These are phyloP conservation scores for Arctium minus DNA, from an alignment of 129 eudicot genomes.

Conservation along the genomic window DNA sequence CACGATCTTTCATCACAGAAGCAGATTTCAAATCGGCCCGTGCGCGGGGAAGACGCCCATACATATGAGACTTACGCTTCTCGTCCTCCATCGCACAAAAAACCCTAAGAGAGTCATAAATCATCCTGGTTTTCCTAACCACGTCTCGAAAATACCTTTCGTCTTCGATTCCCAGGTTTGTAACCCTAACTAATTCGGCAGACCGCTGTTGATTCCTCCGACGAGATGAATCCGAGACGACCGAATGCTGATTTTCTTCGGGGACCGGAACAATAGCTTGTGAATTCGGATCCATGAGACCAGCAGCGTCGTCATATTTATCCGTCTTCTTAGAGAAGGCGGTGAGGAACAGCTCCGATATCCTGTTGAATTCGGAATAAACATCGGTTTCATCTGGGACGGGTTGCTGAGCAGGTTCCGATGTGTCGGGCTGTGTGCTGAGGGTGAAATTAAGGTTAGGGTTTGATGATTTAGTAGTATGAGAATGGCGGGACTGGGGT, in stretches of 20 bases:
- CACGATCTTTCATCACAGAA: slow-evolving; percentile 49
- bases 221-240: slow-evolving; percentile 21
- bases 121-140: slow-evolving; percentile 50
- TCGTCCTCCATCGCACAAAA: slow-evolving; percentile 43
- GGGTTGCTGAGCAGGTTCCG: neutral
- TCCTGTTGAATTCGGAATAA: slow-evolving; percentile 41
- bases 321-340: slow-evolving; percentile 32
- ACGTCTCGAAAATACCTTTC: slow-evolving; percentile 42
- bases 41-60: slow-evolving; percentile 21
- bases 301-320: neutral
- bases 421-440: slow-evolving; percentile 5
- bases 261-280: slow-evolving; percentile 44
- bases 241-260: slow-evolving; percentile 6
- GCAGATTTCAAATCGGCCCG: slow-evolving; percentile 56
- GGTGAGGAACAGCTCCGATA: slow-evolving; percentile 43
- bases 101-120: slow-evolving; percentile 53
- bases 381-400: slow-evolving; percentile 7
- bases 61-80: slow-evolving; percentile 21
- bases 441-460: slow-evolving; percentile 23
- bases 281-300: slow-evolving; percentile 20
- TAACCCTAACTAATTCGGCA: slow-evolving; percentile 64
- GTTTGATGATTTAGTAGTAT: neutral
- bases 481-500: neutral
- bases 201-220: slow-evolving; percentile 42
- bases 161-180: slow-evolving; percentile 47